Evolutionary conservation across 2,329 filamentous ascomycete species (phyloP).

Genomic region (Fusarium sp.): DNA sequence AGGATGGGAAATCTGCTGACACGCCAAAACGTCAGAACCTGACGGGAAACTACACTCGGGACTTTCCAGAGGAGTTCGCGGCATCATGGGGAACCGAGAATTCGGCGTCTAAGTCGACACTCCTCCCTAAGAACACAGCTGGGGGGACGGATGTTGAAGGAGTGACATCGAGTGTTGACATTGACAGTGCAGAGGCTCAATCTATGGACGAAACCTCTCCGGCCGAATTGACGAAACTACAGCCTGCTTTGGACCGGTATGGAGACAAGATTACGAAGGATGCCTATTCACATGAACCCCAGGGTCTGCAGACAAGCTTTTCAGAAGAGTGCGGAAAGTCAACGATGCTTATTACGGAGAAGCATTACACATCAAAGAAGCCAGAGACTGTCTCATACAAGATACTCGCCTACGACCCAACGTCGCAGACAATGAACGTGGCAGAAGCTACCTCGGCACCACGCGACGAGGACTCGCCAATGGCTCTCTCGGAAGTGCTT

Average conservation of each 20-base stretch:
- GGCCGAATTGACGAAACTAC: conserved; percentile 37
- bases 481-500: conserved; percentile 71
- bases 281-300: conserved; percentile 57
- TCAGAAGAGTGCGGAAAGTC: conserved; percentile 54
- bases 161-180: conserved; percentile 19
- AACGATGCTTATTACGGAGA: conserved; percentile 52
- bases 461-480: conserved; percentile 58
- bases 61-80: conserved; percentile 65
- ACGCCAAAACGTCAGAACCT: conserved; percentile 36
- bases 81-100: conserved; percentile 54
- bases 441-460: conserved; percentile 71
- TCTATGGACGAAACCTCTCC: conserved; percentile 59
- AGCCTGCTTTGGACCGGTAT: conserved; percentile 48
- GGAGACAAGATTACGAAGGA: conserved; percentile 43
- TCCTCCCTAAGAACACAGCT: conserved; percentile 38
- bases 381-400: conserved; percentile 60
- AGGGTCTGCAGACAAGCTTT: conserved; percentile 63
- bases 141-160: not conserved
- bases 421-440: conserved; percentile 66
- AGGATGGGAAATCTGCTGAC: conserved; percentile 2
- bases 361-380: conserved; percentile 40
- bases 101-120: conserved; percentile 41
- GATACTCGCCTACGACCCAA: conserved; percentile 73
- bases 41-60: conserved; percentile 62
- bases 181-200: conserved; percentile 47